These are phyloP conservation scores for Russula emetica DNA, from an alignment of 768 basidiomycete genomes.

Conservation along the genomic window DNA sequence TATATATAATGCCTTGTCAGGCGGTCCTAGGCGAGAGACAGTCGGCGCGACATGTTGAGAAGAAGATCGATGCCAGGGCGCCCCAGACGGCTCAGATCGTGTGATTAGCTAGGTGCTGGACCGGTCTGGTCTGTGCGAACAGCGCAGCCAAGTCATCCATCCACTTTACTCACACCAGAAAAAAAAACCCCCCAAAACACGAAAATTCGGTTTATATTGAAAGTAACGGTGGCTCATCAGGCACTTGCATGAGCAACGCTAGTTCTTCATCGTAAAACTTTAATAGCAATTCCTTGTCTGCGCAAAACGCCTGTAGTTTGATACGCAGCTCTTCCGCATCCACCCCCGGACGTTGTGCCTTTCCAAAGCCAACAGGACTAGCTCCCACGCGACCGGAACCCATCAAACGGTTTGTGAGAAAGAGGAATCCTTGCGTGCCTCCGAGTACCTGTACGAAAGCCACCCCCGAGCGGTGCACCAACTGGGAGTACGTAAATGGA, in stretches of 20 bases:
- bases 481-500: slow-evolving; percentile 80
- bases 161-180: no score
- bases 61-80: no score
- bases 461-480: slow-evolving; percentile 84
- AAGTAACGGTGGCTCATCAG: slow-evolving; percentile 28
- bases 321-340: slow-evolving; percentile 35
- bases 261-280: slow-evolving; percentile 33
- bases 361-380: slow-evolving; percentile 19
- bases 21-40: no score
- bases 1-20: no score
- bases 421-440: slow-evolving; percentile 74
- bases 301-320: slow-evolving; percentile 38
- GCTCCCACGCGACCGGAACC: slow-evolving; percentile 61
- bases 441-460: slow-evolving; percentile 88
- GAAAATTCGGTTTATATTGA: slow-evolving; percentile 17
- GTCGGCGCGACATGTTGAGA: no score
- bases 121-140: no score
- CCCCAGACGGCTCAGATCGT: no score
- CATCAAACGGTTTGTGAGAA: slow-evolving; percentile 85
- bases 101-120: no score
- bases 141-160: no score
- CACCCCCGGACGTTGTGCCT: slow-evolving; percentile 32
- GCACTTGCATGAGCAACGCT: slow-evolving; percentile 17
- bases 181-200: no score
- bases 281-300: slow-evolving; percentile 35